These are phyloP conservation scores for Tanacetum coccineum DNA, from an alignment of 129 eudicot genomes.

Conservation along the genomic window DNA sequence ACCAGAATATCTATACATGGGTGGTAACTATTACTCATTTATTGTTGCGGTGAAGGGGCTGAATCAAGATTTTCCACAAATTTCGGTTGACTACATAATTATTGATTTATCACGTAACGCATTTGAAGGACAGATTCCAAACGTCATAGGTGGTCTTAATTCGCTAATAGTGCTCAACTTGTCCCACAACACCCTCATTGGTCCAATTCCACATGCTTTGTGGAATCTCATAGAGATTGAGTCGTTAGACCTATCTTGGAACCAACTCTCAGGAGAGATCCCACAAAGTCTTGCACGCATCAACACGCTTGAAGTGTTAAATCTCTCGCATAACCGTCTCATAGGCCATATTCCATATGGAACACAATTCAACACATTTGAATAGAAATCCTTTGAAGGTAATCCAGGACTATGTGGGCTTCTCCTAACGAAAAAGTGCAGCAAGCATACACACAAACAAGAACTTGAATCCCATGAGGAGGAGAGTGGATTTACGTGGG, in stretches of 20 bases:
- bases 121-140: too few species aligned
- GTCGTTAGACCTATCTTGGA: too few species aligned
- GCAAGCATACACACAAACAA: not conserved
- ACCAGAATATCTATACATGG: not conserved
- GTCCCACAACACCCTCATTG: too few species aligned
- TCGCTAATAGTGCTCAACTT: too few species aligned
- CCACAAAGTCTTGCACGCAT: too few species aligned
- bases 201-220: too few species aligned
- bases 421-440: conserved; percentile 8
- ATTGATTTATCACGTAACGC: too few species aligned
- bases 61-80: not conserved
- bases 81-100: too few species aligned
- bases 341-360: conserved; percentile 18
- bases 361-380: conserved; percentile 12
- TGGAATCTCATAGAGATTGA: too few species aligned
- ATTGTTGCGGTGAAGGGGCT: conserved; percentile 8
- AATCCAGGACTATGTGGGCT: conserved; percentile 16
- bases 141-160: too few species aligned
- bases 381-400: not conserved
- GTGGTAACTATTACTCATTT: not conserved
- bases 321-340: conserved; percentile 6
- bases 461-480: not conserved
- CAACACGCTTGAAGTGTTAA: too few species aligned
- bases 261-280: too few species aligned
- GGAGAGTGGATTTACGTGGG: conserved; percentile 26